A percentile compares a stretch with the other conserved stretches of the same genome.
Conservation (phyloP, 1,284 basidiomycete genomes). For the Tranzscheliella williamsii region DNA sequence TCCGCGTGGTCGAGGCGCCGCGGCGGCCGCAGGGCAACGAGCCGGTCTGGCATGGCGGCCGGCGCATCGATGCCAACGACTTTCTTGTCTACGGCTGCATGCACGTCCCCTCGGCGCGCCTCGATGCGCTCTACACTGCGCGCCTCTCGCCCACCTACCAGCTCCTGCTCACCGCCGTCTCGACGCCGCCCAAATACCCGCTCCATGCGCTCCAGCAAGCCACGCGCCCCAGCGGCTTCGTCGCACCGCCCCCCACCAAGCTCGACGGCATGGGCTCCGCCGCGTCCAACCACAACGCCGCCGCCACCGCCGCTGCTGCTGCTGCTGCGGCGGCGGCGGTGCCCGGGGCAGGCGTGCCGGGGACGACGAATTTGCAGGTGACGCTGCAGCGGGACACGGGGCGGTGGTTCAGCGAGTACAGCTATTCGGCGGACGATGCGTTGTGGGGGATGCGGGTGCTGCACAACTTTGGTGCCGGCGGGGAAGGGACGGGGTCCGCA, state of each 20-base stretch:
- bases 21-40: slow-evolving; percentile 73
- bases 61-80: slow-evolving; percentile 65
- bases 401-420: slow-evolving; percentile 89
- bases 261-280: background rate
- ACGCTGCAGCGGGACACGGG: slow-evolving; percentile 90
- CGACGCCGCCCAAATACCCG: slow-evolving; percentile 49
- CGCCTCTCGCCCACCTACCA: slow-evolving; percentile 67
- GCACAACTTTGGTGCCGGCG: slow-evolving; percentile 75
- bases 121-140: slow-evolving; percentile 86
- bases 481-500: background rate
- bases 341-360: slow-evolving; percentile 31
- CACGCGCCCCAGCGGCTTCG: background rate
- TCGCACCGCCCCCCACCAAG: background rate
- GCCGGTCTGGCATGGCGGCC: slow-evolving; percentile 77
- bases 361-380: slow-evolving; percentile 69
- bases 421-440: slow-evolving; percentile 87
- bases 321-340: slow-evolving; percentile 5
- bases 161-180: slow-evolving; percentile 55
- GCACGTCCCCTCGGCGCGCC: slow-evolving; percentile 82
- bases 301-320: slow-evolving; percentile 3
- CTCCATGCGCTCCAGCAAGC: slow-evolving; percentile 23
- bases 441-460: slow-evolving; percentile 89
- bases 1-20: slow-evolving; percentile 78
- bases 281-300: background rate
- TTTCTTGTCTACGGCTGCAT: slow-evolving; percentile 89